Base-by-base conservation (phyloP, 23 red algal species). In the Cyanidium caldarium region DNA sequence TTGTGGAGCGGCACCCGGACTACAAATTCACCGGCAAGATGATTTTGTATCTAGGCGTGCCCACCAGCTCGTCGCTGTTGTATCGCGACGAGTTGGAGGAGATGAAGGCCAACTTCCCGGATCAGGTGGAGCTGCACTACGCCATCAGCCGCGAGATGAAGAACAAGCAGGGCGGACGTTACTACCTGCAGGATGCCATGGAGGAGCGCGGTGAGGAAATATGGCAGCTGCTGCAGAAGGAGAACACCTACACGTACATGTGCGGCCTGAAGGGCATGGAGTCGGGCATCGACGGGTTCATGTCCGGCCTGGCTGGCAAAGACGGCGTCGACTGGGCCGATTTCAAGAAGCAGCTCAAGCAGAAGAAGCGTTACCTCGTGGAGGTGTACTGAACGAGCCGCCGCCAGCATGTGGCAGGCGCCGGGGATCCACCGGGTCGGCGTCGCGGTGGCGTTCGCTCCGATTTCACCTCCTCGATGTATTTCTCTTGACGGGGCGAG, bases 131-230 rank as follows among this genome's bases (percentile, higher is more conserved):
- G 33, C 44, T 87, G 15, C 82, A 95, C 65, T 95, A 72, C 7
- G 89, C 89, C 19, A 87, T 95, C 65, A 80, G 72, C 43, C 76
- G 89, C 30, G 89, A 95, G 58, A 82, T 86, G 76, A 87, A 42
- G 21, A 77, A 87, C 67, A 46, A 45, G 0, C 42, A 95, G 0
- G 89, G 89, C 25, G 76, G 68, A 37, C 87, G 83, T 82, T 86
- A 86, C 76, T 95, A 95, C 76, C 77, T 95, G 68, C 89, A 95
- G 68, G 82, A 77, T 38, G 40, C 76, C n/a, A 95, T 95, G 89
- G 72, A 58, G 38, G 78, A 95, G 65, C 86, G 86, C 66, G 80
- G 75, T 40, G 82, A 95, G 42, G 89, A 95, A 58, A 67, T 95
- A 19, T 87, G 81, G 30, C 75, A 86, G 37, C 39, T 95, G 46